Base-by-base conservation (phyloP, 2,329 filamentous ascomycete genomes). In the Colletotrichum euphorbiae region DNA sequence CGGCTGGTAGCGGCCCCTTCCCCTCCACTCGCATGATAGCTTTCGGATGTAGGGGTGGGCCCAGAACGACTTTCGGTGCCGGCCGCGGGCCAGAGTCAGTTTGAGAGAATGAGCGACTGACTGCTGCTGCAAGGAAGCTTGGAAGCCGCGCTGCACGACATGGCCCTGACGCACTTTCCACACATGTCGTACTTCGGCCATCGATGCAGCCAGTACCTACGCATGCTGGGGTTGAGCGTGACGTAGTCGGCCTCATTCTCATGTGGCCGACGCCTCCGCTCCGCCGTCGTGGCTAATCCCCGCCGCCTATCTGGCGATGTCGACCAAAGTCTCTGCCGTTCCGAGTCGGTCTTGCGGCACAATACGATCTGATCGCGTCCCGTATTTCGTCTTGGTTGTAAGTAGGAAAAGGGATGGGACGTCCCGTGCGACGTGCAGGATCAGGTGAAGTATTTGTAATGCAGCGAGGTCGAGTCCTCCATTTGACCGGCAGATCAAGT, bases 61-160 rank as follows among this genome's bases (percentile, higher is more conserved):
- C 43, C n/a, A 64, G 51, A 19, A 57, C 45, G 5, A 45, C 24
- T 64, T 13, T 63, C 52, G 60, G 59, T 58, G 45, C 51, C 52
- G 52, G 52, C 59, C 64, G 59, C 52, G 17, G 45, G 51, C 38
- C 52, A 51, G 58, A 36, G 51, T 54, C 50, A 54, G 50, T 21
- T 15, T 42, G 45, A 38, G 31, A 21, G 31, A 19, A 42, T 17
- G 28, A 15, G 45, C 46, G 12, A 38, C 33, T 38, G n/a, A 15
- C 24, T 36, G 36, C 43, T 15, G 46, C 40, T 15, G 45, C 12
- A 38, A 36, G 38, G 42, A 46, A 21, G 58, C 61, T 64, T 58
- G 65, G 60, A 57, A 64, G 42, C n/a, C 19, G 61, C 42, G 61
- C 52, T 65, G 65, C 65, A 68, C 61, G 65, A 68, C 65, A 68